Percentiles rank a stretch among this genome's conserved stretches.
Evolutionary conservation across 768 basidiomycete genomes (phyloP).

Genomic region (Ramaria rubella): DNA sequence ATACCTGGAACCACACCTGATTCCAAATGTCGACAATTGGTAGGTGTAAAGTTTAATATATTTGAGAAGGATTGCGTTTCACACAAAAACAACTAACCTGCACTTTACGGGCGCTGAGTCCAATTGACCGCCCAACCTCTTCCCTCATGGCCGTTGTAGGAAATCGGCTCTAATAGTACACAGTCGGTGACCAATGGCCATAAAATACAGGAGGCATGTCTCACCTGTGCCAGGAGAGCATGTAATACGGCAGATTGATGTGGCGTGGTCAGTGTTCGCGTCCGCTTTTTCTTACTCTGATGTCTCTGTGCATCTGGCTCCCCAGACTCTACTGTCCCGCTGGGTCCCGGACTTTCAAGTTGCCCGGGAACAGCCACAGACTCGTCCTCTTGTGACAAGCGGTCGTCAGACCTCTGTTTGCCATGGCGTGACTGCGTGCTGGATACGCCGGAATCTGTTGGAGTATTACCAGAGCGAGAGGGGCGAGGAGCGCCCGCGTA

Average conservation of each 20-base stretch:
- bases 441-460: neutral
- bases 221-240: conserved; percentile 78
- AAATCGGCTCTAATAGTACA: conserved; percentile 65
- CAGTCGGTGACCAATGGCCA: neutral
- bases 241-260: conserved; percentile 86
- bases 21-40: no score
- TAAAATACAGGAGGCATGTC: conserved; percentile 14
- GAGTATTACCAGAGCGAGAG: neutral
- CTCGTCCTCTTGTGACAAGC: neutral
- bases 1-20: conserved; percentile 91
- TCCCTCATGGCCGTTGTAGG: conserved; percentile 84
- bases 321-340: no score
- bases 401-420: neutral
- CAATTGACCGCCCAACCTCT: conserved; percentile 80
- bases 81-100: conserved; percentile 65
- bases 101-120: conserved; percentile 85
- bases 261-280: conserved; percentile 77
- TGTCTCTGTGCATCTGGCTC: neutral
- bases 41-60: conserved; percentile 6
- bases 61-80: conserved; percentile 7
- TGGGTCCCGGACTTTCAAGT: no score
- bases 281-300: conserved; percentile 35
- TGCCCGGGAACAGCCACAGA: no score
- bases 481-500: neutral
- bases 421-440: neutral